These are phyloP conservation scores for Sesbania bispinosa DNA, from an alignment of 306 rosid genomes.

Conservation along the genomic window DNA sequence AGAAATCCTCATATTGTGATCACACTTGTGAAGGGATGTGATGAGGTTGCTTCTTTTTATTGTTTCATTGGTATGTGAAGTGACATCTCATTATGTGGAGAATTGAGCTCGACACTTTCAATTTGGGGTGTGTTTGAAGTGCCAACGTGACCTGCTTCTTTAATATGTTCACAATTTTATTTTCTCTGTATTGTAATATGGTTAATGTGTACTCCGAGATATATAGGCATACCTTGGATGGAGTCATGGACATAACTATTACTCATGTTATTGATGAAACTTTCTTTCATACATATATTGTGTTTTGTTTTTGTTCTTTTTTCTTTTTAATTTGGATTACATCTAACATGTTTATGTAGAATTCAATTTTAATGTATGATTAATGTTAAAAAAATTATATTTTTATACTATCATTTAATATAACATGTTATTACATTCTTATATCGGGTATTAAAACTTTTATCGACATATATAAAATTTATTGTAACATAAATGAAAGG, in stretches of 20 bases:
- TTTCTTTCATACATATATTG: not conserved
- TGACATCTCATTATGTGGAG: not conserved
- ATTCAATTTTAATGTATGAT: too few relatives aligned
- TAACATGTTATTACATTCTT: too few relatives aligned
- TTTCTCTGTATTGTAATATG: not conserved
- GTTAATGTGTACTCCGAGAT: not conserved
- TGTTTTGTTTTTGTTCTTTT: too few relatives aligned
- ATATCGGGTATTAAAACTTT: too few relatives aligned
- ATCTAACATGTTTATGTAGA: too few relatives aligned
- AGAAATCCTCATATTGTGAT: not conserved
- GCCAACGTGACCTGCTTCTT: not conserved
- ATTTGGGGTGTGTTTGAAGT: not conserved
- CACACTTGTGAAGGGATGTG: not conserved
- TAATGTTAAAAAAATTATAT: too few relatives aligned
- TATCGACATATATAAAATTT: too few relatives aligned
- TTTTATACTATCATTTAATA: too few relatives aligned
- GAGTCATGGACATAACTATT: not conserved
- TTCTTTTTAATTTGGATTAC: too few relatives aligned
- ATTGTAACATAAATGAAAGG: too few relatives aligned
- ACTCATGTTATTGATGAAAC: not conserved
- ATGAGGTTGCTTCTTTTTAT: not conserved
- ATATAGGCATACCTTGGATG: not conserved
- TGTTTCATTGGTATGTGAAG: slow-evolving; percentile 8
- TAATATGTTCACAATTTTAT: not conserved
- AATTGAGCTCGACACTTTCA: not conserved